Base-by-base conservation (phyloP, 2,329 filamentous ascomycete genomes). In the Nectriaceae sp. region DNA sequence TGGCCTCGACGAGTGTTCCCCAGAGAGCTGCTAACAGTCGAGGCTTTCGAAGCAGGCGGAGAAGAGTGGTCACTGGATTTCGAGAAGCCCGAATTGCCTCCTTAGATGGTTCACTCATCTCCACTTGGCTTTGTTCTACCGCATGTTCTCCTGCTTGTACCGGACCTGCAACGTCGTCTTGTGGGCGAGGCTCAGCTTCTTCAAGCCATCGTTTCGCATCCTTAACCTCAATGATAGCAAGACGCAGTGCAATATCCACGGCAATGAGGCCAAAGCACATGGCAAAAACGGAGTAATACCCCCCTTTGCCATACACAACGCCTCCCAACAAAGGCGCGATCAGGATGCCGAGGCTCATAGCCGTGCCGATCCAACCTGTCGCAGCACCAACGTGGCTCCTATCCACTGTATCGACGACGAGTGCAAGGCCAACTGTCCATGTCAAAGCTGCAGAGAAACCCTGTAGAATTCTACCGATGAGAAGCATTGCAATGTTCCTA, bases 381-480 rank as follows among this genome's bases (percentile, higher is more conserved):
- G 65, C 65, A 38, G 55, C 58, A 11, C 67, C 67, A 15, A 70
- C 46, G 21, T 65, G 59, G 5, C 60, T 63, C 8, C 50, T 54
- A 24, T 67, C 60, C 6, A 68, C 66, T 3, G 64, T 64, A 38
- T 70, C 67, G 20, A 69, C 63, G 40, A 70, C 63, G 6, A 70
- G 62, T 10, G 67, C 67, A 21, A 70, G 56, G 3, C 67, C 67
- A 20, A 70, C 67, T 15, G 66, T 69, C 67, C 67, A 70, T 5
- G 66, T 70, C 19, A 70, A 48, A 21, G 65, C 61, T 4, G 64
- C 64, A 3, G 67, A 66, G 41, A 65, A 50, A 33, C 67, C 67
- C 44, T 70, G 67, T 13, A 70, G 50, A 20, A 60, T 56, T 31
- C 67, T 61, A 8, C 66, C 67, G 26, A 65, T 46, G 43, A 70